Evolutionary conservation across 805 yeast species (phyloP).

Genomic region (Metschnikowia lochheadii): DNA sequence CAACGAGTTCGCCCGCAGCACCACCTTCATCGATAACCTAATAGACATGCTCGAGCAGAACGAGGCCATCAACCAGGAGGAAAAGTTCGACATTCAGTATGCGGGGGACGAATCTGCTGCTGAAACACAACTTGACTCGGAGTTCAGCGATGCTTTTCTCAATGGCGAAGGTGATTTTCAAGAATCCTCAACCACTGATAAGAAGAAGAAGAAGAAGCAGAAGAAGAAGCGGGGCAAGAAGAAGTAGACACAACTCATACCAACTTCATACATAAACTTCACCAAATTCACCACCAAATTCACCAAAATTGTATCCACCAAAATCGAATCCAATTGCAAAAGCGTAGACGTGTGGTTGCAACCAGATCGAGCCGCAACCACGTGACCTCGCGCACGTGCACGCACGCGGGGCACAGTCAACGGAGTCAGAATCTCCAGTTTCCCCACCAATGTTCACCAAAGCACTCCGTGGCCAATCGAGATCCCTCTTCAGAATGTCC

Average conservation of each 20-base stretch:
- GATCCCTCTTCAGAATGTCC: constrained; percentile 15
- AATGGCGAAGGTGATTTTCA: constrained; percentile 24
- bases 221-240: constrained; percentile 27
- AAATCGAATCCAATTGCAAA: no score
- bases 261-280: neutral
- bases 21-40: constrained; percentile 25
- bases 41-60: constrained; percentile 13
- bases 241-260: constrained; percentile 5
- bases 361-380: neutral
- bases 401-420: neutral
- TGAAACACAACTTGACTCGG: constrained; percentile 20
- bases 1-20: constrained; percentile 30
- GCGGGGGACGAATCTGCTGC: constrained; percentile 1
- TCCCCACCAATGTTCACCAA: constrained; percentile 22
- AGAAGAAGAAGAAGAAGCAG: constrained; percentile 22
- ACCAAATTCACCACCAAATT: neutral
- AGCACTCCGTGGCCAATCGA: constrained; percentile 11
- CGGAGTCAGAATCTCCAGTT: neutral
- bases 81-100: constrained; percentile 5
- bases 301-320: no score
- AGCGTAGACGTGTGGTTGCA: no score
- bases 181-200: constrained; percentile 6
- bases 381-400: neutral
- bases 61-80: constrained; percentile 6
- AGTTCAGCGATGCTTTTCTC: constrained; percentile 29